Conservation (phyloP, 2,329 filamentous ascomycete species). For the Aspergillus floridensis region DNA sequence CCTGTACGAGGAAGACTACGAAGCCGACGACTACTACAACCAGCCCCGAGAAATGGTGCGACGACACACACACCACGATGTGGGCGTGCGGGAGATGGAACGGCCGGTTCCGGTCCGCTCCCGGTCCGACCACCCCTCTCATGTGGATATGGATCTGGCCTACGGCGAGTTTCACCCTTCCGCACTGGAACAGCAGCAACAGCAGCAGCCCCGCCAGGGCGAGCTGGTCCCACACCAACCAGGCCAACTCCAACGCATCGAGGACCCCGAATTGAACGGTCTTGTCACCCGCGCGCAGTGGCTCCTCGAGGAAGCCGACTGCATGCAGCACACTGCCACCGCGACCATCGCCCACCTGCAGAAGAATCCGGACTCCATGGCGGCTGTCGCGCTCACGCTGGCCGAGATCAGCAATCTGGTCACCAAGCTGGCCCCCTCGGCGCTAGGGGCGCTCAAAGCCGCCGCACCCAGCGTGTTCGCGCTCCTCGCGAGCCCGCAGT, state of each 20-base stretch:
- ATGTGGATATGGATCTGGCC: conserved; percentile 84
- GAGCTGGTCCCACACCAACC: conserved; percentile 4
- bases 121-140: conserved; percentile 25
- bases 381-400: conserved; percentile 86
- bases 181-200: conserved; percentile 32
- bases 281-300: conserved; percentile 73
- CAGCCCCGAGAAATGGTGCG: conserved; percentile 29
- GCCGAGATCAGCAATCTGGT: conserved; percentile 84
- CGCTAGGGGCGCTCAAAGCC: conserved; percentile 71
- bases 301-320: conserved; percentile 82
- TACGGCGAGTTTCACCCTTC: conserved; percentile 80
- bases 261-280: conserved; percentile 60
- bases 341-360: conserved; percentile 78
- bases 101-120: conserved; percentile 30
- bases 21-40: conserved; percentile 18
- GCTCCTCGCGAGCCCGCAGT: conserved; percentile 84
- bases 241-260: conserved; percentile 37
- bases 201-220: conserved; percentile 4
- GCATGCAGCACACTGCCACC: conserved; percentile 78
- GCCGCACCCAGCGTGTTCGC: conserved; percentile 83
- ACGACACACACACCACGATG: conserved; percentile 40
- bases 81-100: conserved; percentile 26
- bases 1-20: conserved; percentile 29
- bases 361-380: conserved; percentile 84
- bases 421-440: conserved; percentile 78